A percentile compares a stretch with the other conserved stretches of the same genome.
phyloP scores from a whole-genome alignment of 2,329 filamentous ascomycete species.

The Fusarium fracticaudum region DNA sequence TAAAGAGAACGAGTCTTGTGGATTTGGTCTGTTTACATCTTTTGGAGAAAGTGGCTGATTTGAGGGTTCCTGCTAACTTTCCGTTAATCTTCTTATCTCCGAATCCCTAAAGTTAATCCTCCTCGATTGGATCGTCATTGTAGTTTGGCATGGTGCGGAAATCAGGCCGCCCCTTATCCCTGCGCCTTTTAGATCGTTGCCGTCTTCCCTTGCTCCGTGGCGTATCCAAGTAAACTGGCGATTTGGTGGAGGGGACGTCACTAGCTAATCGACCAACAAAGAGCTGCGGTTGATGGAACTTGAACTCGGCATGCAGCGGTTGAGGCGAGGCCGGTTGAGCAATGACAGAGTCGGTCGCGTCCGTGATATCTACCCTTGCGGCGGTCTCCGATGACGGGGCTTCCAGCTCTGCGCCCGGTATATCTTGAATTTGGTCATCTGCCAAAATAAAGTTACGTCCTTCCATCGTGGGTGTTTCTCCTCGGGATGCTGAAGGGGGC shows the following conservation, averaged over 20 bases:
- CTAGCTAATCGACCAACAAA: constrained; percentile 46
- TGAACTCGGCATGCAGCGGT: constrained; percentile 33
- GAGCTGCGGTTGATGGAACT: constrained; percentile 45
- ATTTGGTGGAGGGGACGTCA: not conserved
- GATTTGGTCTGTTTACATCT: not conserved
- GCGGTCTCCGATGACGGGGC: constrained; percentile 4
- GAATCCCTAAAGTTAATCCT: constrained; percentile 10
- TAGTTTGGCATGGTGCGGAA: constrained; percentile 48
- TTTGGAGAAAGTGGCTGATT: not conserved
- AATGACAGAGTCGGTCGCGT: constrained; percentile 16
- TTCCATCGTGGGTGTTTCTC: not conserved
- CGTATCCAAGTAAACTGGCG: not conserved
- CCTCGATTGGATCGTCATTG: constrained; percentile 49
- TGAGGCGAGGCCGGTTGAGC: constrained; percentile 29
- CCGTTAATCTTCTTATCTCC: constrained; percentile 1
- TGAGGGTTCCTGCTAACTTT: not conserved
- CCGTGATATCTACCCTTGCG: constrained; percentile 2
- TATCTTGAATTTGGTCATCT: not conserved
- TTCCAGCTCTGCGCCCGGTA: not conserved
- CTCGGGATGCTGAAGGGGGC: constrained; percentile 25
- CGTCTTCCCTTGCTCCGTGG: constrained; percentile 17
- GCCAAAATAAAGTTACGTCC: not conserved
- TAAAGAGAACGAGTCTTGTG: not conserved
- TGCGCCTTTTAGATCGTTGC: constrained; percentile 25
- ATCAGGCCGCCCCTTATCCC: constrained; percentile 44